Conservation (phyloP, 106 monocot genomes). For the Hemerocallis citrina region DNA sequence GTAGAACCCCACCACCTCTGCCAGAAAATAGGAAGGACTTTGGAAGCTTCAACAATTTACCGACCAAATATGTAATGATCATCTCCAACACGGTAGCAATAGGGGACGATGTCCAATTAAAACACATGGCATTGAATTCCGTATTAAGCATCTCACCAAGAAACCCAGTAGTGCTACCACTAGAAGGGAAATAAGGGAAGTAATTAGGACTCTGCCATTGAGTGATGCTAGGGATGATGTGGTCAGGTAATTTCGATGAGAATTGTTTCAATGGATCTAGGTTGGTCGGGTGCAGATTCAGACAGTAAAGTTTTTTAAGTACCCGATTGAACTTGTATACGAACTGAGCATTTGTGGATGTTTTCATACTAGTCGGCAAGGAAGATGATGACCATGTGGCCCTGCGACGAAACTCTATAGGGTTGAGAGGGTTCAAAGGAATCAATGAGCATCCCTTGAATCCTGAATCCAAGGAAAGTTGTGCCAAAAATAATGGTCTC, state of each 20-base stretch:
- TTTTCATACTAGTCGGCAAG: too few relatives aligned
- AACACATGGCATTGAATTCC: conserved; percentile 29
- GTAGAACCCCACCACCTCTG: conserved; percentile 36
- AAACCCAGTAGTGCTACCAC: conserved; percentile 24
- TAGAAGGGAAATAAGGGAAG: conserved; percentile 45
- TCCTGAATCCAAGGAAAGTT: too few relatives aligned
- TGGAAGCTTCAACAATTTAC: conserved; percentile 27
- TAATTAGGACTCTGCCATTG: conserved; percentile 51
- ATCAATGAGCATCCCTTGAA: too few relatives aligned
- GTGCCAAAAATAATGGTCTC: too few relatives aligned
- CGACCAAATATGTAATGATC: conserved; percentile 42
- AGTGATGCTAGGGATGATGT: conserved; percentile 38
- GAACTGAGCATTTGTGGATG: too few relatives aligned
- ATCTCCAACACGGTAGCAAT: conserved; percentile 47
- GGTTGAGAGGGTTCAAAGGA: too few relatives aligned
- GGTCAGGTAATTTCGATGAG: conserved; percentile 14
- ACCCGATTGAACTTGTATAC: too few relatives aligned
- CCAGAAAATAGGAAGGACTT: conserved; percentile 12
- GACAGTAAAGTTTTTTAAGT: too few relatives aligned
- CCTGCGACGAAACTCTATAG: too few relatives aligned
- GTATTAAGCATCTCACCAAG: conserved; percentile 34
- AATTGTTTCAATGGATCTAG: conserved; percentile 9
- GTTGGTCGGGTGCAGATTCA: background rate
- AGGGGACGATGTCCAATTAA: conserved; percentile 44
- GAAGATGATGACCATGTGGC: too few relatives aligned